Evolutionary conservation across 768 basidiomycete species (phyloP).

Genomic region (Russula virescens): DNA sequence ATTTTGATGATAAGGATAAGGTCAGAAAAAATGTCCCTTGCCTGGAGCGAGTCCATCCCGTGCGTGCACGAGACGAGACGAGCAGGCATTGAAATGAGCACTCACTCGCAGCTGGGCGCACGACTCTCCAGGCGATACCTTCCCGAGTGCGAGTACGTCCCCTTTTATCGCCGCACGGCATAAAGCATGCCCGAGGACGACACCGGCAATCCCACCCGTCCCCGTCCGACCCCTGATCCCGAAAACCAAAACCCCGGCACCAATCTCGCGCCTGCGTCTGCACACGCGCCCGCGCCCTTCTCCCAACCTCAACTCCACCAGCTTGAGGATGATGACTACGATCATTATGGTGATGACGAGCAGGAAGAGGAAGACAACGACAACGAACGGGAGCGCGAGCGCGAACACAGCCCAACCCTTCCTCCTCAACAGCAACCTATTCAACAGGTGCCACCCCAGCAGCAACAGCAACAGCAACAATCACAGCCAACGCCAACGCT

Average conservation of each 20-base stretch:
- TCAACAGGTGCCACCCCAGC: not conserved
- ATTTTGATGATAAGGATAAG: not conserved
- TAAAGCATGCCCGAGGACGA: not conserved
- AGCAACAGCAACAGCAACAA: not conserved
- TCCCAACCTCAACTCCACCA: not conserved
- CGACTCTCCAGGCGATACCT: not conserved
- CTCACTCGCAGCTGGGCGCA: not conserved
- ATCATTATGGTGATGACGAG: conserved; percentile 18
- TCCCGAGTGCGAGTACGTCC: not conserved
- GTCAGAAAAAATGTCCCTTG: not conserved
- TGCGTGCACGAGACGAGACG: not conserved
- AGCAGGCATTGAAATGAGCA: not conserved
- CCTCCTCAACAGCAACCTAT: not conserved
- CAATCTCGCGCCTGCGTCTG: not conserved
- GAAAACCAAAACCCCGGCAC: not conserved
- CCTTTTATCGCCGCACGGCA: conserved; percentile 1
- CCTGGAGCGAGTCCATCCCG: not conserved
- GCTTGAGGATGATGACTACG: not conserved
- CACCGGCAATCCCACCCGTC: not conserved
- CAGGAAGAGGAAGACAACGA: conserved; percentile 3
- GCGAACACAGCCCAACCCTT: not conserved
- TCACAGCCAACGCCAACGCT: conserved; percentile 6
- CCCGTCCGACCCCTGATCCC: not conserved
- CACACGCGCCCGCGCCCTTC: not conserved
- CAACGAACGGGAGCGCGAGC: not conserved